phyloP scores from a whole-genome alignment of 2,329 filamentous ascomycete genomes.

The Sporothrix euskadiensis region DNA sequence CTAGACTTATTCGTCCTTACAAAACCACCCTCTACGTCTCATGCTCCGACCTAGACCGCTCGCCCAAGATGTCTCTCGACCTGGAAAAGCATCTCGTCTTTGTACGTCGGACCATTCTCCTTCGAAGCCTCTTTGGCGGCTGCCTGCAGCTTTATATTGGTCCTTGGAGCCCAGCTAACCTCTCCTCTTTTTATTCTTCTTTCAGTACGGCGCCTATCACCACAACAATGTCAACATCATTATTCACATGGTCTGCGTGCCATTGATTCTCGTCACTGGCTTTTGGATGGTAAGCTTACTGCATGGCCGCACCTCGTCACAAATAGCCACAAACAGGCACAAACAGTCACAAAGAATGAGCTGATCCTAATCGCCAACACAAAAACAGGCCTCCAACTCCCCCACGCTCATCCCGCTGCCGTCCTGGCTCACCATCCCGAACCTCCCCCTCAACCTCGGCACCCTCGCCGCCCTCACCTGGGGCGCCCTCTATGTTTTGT shows the following conservation, averaged over 20 bases:
- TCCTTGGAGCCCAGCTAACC: neutral
- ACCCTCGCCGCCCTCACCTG: constrained; percentile 68
- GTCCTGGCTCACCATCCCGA: constrained; percentile 65
- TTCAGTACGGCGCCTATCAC: constrained; percentile 81
- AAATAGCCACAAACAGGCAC: neutral
- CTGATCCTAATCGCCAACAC: neutral
- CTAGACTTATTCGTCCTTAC: neutral
- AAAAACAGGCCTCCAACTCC: constrained; percentile 58
- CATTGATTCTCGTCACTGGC: constrained; percentile 68
- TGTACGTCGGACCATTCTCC: constrained; percentile 52
- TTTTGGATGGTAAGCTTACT: constrained; percentile 63
- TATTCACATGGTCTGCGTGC: constrained; percentile 80
- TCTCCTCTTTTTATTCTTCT: neutral
- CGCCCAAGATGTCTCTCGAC: constrained; percentile 62
- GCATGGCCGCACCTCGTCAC: neutral
- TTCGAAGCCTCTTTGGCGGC: neutral
- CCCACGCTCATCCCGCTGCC: constrained; percentile 66
- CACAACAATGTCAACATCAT: constrained; percentile 73
- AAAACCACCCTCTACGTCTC: too few relatives aligned
- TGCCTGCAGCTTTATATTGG: constrained; percentile 11
- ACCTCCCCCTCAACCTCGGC: constrained; percentile 65
- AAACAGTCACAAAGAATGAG: neutral
- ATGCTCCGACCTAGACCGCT: neutral
- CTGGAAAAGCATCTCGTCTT: constrained; percentile 81
- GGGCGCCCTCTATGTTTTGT: constrained; percentile 78